Evolutionary conservation across 2,329 filamentous ascomycete species (phyloP).

Genomic region (Thermomyces lanuginosus): DNA sequence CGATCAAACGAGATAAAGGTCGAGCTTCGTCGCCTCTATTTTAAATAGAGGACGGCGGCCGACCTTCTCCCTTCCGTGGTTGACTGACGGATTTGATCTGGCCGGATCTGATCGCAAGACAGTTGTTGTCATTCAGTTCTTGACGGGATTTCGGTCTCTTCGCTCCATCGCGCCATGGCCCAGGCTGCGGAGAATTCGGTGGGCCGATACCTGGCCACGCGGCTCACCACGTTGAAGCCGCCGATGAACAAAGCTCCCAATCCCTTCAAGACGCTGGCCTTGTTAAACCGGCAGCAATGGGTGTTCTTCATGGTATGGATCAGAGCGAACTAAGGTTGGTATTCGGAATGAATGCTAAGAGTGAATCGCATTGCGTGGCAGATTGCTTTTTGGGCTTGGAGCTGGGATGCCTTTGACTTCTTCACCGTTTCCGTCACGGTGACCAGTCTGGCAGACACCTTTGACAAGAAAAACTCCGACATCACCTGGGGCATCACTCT

Average conservation of each 20-base stretch:
- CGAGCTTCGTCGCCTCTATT: no score
- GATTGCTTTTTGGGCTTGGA: slow-evolving; percentile 34
- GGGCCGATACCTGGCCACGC: slow-evolving; percentile 36
- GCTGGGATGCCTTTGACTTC: slow-evolving; percentile 44
- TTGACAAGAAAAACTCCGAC: slow-evolving; percentile 38
- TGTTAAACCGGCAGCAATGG: slow-evolving; percentile 41
- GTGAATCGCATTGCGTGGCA: slow-evolving; percentile 6
- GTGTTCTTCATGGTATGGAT: slow-evolving; percentile 36
- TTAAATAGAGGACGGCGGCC: no score
- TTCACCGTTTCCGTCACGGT: slow-evolving; percentile 46
- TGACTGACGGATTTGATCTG: no score
- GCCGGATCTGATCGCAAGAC: no score
- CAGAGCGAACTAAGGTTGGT: neutral
- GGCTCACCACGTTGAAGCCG: slow-evolving; percentile 39
- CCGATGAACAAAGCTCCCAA: slow-evolving; percentile 39
- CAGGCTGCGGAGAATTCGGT: slow-evolving; percentile 13
- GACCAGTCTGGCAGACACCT: slow-evolving; percentile 35
- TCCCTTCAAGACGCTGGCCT: slow-evolving; percentile 34
- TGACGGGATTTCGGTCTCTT: no score
- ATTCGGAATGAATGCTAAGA: neutral
- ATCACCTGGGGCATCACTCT: slow-evolving; percentile 44
- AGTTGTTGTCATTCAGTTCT: no score
- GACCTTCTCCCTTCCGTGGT: no score
- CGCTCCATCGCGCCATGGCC: slow-evolving; percentile 1
- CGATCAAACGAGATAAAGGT: no score